A percentile compares a stretch with the other conserved stretches of the same genome.
phyloP scores from a whole-genome alignment of 225 moss, liverwort and hornwort species.

The Climacium dendroides region DNA sequence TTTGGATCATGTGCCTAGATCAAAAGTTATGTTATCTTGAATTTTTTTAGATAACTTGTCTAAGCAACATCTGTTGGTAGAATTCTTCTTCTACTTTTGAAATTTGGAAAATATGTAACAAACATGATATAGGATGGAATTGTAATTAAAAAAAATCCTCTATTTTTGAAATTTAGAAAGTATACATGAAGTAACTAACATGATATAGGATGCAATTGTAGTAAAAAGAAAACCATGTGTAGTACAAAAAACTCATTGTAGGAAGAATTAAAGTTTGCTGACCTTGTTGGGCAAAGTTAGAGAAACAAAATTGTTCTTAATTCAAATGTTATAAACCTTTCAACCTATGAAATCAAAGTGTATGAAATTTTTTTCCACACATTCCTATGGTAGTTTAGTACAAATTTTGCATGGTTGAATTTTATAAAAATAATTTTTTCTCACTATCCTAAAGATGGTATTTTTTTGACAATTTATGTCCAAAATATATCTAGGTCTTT shows the following conservation, averaged over 20 bases:
- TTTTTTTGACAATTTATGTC: not conserved
- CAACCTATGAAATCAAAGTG: not conserved
- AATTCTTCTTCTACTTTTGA: not conserved
- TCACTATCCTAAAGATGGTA: not conserved
- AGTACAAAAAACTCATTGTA: not conserved
- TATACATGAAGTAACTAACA: too few relatives aligned
- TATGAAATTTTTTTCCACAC: not conserved
- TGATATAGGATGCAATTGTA: not conserved
- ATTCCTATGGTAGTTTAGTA: not conserved
- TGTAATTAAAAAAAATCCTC: not conserved
- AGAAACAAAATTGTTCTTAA: not conserved
- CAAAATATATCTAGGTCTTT: fast-evolving
- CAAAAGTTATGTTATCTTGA: not conserved
- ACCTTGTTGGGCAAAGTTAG: fast-evolving
- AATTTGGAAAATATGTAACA: not conserved
- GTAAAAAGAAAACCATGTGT: not conserved
- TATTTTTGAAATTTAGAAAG: too few relatives aligned
- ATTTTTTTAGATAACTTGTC: not conserved
- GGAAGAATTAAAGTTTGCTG: not conserved
- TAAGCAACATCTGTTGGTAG: not conserved
- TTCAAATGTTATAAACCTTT: not conserved
- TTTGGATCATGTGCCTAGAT: fast-evolving
- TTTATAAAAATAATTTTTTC: not conserved
- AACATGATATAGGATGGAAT: not conserved
- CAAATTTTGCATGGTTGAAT: not conserved